Evolutionary conservation across 2,329 filamentous ascomycete species (phyloP), one percentile per base, ranked within the genome.

Genomic region (Dothideomycetidae sp.): DNA sequence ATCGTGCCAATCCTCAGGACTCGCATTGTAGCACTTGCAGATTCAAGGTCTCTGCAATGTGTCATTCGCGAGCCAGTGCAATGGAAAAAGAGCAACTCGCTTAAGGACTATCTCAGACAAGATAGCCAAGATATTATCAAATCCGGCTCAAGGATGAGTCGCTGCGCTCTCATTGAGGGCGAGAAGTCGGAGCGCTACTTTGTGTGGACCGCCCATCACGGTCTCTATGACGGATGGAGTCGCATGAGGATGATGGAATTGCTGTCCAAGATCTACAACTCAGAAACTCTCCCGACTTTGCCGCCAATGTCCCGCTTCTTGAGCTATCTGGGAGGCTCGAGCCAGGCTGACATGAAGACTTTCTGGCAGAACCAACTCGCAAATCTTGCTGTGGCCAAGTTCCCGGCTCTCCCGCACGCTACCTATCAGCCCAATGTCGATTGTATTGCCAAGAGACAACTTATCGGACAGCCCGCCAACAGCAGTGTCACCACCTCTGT

Each of bases 21-120:
- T 2, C 23, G 35, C 10, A 31, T 37, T 14, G 11, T 37, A 1
- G 68, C 74, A 43, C 56, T 92, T 26, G 7, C 21, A 7, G 7
- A n/a, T n/a, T 26, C 21, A n/a, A 26, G n/a, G n/a, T 26, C 21
- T 26, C 21, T 26, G 7, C 21, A 26, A 26, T 26, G 21, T 26
- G 21, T 26, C 21, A 26, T 26, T 26, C 21, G 21, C 21, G 21
- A 26, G n/a, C 21, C 7, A 7, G n/a, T 26, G n/a, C 7, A 7
- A 7, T 26, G 21, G 21, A 26, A 7, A 7, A 7, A 7, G 7
- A 7, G 21, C 21, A 26, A 7, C 21, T 26, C 21, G 21, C 21
- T 26, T 26, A 7, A 26, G 21, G 21, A 26, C 7, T 26, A 26
- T n/a, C n/a, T 26, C 7, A n/a, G n/a, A 26, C 7, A 26, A 7